phyloP scores from a whole-genome alignment of 2,329 filamentous ascomycete genomes.

The Colletotrichum tanaceti region DNA sequence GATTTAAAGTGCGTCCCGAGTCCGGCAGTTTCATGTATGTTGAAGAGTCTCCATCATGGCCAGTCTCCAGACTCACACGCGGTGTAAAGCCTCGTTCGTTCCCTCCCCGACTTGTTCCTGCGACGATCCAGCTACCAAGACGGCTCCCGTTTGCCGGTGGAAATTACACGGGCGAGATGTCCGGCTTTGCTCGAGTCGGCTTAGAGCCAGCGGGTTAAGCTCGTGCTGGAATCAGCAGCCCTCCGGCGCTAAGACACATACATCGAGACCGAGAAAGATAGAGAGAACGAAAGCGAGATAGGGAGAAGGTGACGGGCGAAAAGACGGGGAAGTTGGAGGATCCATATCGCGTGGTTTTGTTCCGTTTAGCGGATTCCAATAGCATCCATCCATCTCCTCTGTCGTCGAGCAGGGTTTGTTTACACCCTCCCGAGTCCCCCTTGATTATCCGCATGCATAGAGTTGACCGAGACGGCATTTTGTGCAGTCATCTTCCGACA shows the following conservation, averaged over 20 bases:
- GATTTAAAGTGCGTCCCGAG: constrained; percentile 7
- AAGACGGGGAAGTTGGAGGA: background rate
- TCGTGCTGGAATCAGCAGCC: background rate
- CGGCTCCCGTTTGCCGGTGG: constrained; percentile 24
- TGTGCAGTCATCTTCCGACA: too few species aligned
- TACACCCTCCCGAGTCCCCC: too few species aligned
- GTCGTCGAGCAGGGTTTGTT: too few species aligned
- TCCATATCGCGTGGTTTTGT: background rate
- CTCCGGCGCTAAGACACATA: background rate
- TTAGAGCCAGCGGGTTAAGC: constrained; percentile 4
- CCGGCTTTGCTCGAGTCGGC: constrained; percentile 5
- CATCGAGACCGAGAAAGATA: background rate
- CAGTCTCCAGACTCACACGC: too few species aligned
- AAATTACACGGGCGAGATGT: constrained; percentile 16
- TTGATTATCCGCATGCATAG: too few species aligned
- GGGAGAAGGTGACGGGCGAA: background rate
- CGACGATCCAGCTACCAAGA: constrained; percentile 27
- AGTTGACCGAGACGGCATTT: too few species aligned
- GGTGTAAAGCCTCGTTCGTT: background rate
- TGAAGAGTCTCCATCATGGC: too few species aligned
- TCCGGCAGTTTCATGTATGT: constrained; percentile 26
- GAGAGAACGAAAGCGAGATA: background rate
- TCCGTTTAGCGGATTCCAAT: too few species aligned
- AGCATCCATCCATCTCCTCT: too few species aligned
- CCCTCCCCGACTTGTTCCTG: background rate